Conservation (phyloP, 202 grass and related monocot species). For the Schoenoplectus tabernaemontani region DNA sequence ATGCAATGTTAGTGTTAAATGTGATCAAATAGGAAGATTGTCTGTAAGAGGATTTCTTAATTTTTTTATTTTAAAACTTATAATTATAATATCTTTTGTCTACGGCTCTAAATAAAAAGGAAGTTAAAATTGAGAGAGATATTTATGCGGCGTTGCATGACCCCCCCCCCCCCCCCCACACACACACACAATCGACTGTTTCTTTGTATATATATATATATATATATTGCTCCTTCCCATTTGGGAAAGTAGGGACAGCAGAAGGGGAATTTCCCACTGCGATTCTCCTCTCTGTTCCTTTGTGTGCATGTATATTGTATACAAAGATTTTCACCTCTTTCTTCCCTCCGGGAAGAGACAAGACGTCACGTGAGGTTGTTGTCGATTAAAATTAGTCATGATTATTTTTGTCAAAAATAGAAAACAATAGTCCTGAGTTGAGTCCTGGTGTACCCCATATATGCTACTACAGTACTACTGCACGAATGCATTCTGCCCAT, state of each 20-base stretch:
- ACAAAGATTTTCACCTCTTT: background rate
- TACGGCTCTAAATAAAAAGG: background rate
- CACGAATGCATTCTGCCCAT: background rate
- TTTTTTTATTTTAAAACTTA: too few species aligned
- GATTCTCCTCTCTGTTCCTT: background rate
- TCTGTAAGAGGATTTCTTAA: too few species aligned
- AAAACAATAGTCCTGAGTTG: background rate
- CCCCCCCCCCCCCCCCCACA: background rate
- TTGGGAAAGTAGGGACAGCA: slow-evolving; percentile 4
- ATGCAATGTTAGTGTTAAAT: too few species aligned
- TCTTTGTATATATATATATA: too few species aligned
- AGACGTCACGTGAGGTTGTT: background rate
- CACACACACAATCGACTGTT: too few species aligned
- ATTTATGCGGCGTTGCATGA: background rate
- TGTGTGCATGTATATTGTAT: slow-evolving; percentile 2
- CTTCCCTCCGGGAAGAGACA: background rate
- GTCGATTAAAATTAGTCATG: background rate
- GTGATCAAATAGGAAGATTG: too few species aligned
- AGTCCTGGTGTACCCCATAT: background rate
- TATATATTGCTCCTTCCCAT: background rate
- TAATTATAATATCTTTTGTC: too few species aligned
- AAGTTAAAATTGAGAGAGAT: too few species aligned
- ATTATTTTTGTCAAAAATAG: background rate
- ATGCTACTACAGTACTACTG: background rate
- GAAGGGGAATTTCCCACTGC: background rate